These are phyloP conservation scores for Colletotrichum kahawae DNA, from an alignment of 2,329 filamentous ascomycete genomes.

Conservation along the genomic window DNA sequence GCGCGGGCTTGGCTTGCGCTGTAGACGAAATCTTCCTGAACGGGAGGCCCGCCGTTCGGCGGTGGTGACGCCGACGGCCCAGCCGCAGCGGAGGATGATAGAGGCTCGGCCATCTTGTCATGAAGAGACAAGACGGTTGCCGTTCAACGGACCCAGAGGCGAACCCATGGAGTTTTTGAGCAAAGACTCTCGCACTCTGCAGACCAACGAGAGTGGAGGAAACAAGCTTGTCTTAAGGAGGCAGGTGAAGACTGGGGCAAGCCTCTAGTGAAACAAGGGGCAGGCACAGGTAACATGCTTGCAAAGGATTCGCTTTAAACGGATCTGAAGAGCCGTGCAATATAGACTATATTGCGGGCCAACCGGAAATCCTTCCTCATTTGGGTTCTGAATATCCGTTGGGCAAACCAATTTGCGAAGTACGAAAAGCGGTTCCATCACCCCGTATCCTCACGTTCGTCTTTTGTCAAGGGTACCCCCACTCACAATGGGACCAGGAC, in stretches of 20 bases:
- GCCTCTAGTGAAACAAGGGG: neutral
- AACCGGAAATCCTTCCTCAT: neutral
- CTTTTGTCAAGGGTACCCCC: neutral
- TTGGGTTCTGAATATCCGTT: neutral
- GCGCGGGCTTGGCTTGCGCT: neutral
- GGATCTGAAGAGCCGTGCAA: neutral
- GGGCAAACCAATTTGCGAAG: neutral
- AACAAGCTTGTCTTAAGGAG: conserved; percentile 6
- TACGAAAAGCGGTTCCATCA: neutral
- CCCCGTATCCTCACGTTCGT: neutral
- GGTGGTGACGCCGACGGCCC: neutral
- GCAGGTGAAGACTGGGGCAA: neutral
- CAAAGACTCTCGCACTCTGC: neutral
- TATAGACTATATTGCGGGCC: neutral
- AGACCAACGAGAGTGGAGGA: neutral
- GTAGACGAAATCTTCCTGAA: neutral
- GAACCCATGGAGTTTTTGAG: neutral
- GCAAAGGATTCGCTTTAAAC: neutral
- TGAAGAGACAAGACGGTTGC: neutral
- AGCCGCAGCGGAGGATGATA: neutral
- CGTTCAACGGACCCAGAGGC: neutral
- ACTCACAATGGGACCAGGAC: neutral
- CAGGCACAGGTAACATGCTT: neutral
- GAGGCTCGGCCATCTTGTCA: neutral
- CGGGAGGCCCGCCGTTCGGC: neutral